Base-by-base conservation (phyloP, 495 filamentous ascomycete genomes). In the Aspergillus steynii region DNA sequence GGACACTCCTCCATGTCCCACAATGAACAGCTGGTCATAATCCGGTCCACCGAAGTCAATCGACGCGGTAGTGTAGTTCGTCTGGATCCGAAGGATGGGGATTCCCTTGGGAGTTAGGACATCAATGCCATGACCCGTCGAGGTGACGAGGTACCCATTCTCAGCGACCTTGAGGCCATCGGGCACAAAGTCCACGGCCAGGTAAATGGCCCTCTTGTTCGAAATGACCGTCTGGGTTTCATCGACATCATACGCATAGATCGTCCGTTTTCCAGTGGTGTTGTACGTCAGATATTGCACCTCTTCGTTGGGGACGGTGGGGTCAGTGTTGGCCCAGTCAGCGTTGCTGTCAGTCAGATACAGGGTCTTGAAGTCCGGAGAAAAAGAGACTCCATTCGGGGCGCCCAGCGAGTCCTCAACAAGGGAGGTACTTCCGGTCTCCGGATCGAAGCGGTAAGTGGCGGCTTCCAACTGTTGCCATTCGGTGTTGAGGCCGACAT, bases 91-190 rank as follows among this genome's bases (percentile, higher is more conserved):
- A 1, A 66, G 55, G 29, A 73, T 6, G 51, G 63, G 61, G 27
- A 60, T 60, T 27, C 64, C 61, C 29, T 46, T 28, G 29, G 34
- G 31, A 55, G 67, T 61, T 25, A 68, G 56, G 50, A 73, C 55
- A 70, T 73, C 68, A 10, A 68, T 62, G 26, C 64, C 61, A n/a
- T 27, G 53, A 6, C 66, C 60, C 9, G 57, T 45, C 48, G 49
- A 64, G 25, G 56, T 65, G 2, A 57, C 34, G 47, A 70, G 32
- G n/a, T 65, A 64, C 8, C 67, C 69, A 54, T 72, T 63, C 12
- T 10, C 31, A 10, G 65, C 63, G 9, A 69, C 60, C 47, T 68
- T 71, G 2, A 72, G 29, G 15, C 69, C 65, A 46, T 72, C 69
- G 1, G 67, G 67, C 14, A 62, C 59, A n/a, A 48, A 59, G 10